Base-by-base conservation (phyloP, 2,329 filamentous ascomycete species). In the Pyrenophora graminea region DNA sequence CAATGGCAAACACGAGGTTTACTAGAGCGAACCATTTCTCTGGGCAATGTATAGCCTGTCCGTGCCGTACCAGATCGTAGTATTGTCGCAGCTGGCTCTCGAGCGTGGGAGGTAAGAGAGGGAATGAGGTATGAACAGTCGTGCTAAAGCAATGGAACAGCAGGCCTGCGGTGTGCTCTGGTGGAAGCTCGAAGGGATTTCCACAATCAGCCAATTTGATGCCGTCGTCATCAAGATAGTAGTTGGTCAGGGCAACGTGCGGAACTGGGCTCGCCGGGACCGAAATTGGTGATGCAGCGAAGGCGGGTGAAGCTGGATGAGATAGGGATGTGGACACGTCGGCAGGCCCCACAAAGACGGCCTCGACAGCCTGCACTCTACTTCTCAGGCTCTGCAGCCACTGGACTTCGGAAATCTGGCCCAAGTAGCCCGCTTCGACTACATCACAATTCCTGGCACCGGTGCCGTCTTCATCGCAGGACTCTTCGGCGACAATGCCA, bases 1-100 rank as follows among this genome's bases (percentile, higher is more conserved):
- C 72, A 31, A 76, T 71, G n/a, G 74, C 74, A 43, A 76, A 73
- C 2, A 76, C 62, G 10, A 75, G 48, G 43, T 76, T 74, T 13
- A 76, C 42, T 10, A 72, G 64, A 6, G 66, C 68, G 4, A 65
- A 61, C 72, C 71, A 74, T 21, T 36, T 53, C 6, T 51, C n/a
- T 8, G 58, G 48, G 25, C 45, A 43, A 3, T 47, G 45, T 37
- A 52, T 38, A 12, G 41, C 32, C 18, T 49, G 39, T 9, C 38
- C 38, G 2, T 12, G 37, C 21, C 45, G 44, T 2, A 55, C 25
- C 19, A 50, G 12, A 4, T 48, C 30, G 39, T 52, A 51, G 37
- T 57, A 61, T 9, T 44, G 43, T 7, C 37, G 37, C 6, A 61
- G 50, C 8, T 61, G 39, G 12, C 36, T 25, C 18, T 51, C 37